Evolutionary conservation across 257 asterid species (phyloP), one percentile per base, ranked within the genome.

Genomic region (Penstemon davidsonii): DNA sequence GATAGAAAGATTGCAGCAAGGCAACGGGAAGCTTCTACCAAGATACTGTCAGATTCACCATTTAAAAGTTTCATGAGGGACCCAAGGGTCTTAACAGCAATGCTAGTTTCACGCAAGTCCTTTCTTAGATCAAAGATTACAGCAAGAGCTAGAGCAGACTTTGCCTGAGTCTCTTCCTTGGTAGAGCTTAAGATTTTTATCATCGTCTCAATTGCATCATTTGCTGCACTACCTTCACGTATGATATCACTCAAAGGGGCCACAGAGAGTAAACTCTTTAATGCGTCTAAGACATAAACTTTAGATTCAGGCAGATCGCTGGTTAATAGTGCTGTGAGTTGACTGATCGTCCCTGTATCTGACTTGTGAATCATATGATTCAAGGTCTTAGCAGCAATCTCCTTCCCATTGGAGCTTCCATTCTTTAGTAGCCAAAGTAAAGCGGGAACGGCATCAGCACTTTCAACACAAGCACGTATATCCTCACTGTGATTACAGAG

Each of bases 361-460:
- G 99, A 94, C 79, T 91, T 88, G 84, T 94, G 97, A 81, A 94
- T 94, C 89, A 94, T 82, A 86, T 94, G 96, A 75, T 94, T 91
- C 73, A 94, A 85, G 54, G 99, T 88, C 87, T 87, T 94, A 3
- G 97, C 95, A 63, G 99, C 97, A 79, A 94, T 94, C 80, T 87
- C 96, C 87, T 94, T 94, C 65, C 99, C 99, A 7, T 94, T 90
- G 69, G 89, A 64, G 74, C 96, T 90, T 65, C 99, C 99, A 67
- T 94, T 94, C 86, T 94, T 94, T 60, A 94, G 81, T 62, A 94
- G 87, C 99, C 99, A 94, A 66, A 94, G 83, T 65, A 94, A 79
- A 79, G 99, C 96, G 18, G 99, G 97, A 68, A 94, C 97, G 42
- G 99, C 99, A 79, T 91, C 99, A 62, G 99, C 99, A 83, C 99